Evolutionary conservation across 371 early-diverging fungal genomes (phyloP).

Genomic region (Rhizopus arrhizus): DNA sequence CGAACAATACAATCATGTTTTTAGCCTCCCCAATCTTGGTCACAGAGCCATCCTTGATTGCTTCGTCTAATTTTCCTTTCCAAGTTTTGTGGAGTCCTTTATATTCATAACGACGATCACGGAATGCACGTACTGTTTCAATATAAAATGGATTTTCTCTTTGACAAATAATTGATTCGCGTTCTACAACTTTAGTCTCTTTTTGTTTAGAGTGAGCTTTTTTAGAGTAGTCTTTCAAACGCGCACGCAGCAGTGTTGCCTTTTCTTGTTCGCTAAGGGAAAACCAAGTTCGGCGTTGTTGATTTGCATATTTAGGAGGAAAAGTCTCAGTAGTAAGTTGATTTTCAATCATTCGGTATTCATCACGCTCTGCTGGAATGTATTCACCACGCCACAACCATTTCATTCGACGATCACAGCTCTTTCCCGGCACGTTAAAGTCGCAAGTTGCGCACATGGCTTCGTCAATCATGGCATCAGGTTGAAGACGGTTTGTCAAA

Average conservation of each 20-base stretch:
- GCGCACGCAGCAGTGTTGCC: conserved; percentile 73
- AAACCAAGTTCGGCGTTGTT: conserved; percentile 67
- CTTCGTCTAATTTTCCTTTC: conserved; percentile 84
- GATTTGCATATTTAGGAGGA: conserved; percentile 57
- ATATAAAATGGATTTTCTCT: conserved; percentile 99
- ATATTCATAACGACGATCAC: conserved; percentile 99
- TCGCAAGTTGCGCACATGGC: conserved; percentile 94
- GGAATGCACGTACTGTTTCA: conserved; percentile 96
- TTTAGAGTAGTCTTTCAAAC: conserved; percentile 86
- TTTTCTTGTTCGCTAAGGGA: conserved; percentile 72
- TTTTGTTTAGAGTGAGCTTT: conserved; percentile 89
- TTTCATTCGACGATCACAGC: conserved; percentile 94
- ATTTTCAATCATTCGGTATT: conserved; percentile 90
- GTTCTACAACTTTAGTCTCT: conserved; percentile 78
- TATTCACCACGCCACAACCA: conserved; percentile 99
- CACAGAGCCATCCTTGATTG: conserved; percentile 65
- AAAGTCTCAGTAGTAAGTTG: conserved; percentile 86
- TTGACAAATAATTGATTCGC: conserved; percentile 95
- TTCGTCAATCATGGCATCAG: conserved; percentile 95
- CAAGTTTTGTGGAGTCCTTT: conserved; percentile 92
- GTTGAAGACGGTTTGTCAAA: conserved; percentile 98
- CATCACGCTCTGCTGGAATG: conserved; percentile 88
- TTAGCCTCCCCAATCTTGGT: conserved; percentile 83
- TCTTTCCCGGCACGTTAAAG: conserved; percentile 84
- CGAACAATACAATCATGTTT: conserved; percentile 95